Evolutionary conservation across 1,139 yeast species (phyloP).

Genomic region (Tardiomyces digboiensis): DNA sequence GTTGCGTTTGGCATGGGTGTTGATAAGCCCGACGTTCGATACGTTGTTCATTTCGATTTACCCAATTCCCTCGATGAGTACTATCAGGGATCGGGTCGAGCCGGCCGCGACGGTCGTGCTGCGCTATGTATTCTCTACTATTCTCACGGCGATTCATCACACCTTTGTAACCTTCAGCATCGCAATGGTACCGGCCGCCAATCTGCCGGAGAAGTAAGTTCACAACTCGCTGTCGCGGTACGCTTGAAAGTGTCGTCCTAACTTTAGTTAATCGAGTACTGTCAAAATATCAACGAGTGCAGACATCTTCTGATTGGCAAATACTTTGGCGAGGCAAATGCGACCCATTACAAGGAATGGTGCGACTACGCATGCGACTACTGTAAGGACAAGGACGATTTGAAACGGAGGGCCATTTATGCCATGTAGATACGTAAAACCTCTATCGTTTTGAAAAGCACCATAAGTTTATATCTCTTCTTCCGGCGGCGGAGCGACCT

Average conservation of each 20-base stretch:
- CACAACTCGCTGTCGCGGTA: no score
- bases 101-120: conserved; percentile 81
- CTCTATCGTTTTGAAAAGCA: not conserved
- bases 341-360: conserved; percentile 10
- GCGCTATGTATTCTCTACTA: conserved; percentile 77
- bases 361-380: conserved; percentile 26
- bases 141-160: conserved; percentile 9
- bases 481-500: conserved; percentile 1
- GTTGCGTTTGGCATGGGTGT: conserved; percentile 97
- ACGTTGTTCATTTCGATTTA: conserved; percentile 72
- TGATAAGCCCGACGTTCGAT: conserved; percentile 86
- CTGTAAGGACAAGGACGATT: conserved; percentile 17
- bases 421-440: not conserved
- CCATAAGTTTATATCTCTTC: not conserved
- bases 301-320: conserved; percentile 69
- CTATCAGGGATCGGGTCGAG: conserved; percentile 92
- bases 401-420: not conserved
- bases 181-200: conserved; percentile 37
- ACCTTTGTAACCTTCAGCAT: not conserved
- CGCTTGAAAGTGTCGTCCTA: no score
- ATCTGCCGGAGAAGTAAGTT: conserved; percentile 9
- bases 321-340: conserved; percentile 57
- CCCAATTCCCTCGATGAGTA: conserved; percentile 87
- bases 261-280: conserved; percentile 78
- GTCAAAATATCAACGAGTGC: conserved; percentile 75